Percentiles rank a stretch among this genome's conserved stretches.
Conservation (phyloP, 768 basidiomycete species). For the Macrolepiota albuminosa region DNA sequence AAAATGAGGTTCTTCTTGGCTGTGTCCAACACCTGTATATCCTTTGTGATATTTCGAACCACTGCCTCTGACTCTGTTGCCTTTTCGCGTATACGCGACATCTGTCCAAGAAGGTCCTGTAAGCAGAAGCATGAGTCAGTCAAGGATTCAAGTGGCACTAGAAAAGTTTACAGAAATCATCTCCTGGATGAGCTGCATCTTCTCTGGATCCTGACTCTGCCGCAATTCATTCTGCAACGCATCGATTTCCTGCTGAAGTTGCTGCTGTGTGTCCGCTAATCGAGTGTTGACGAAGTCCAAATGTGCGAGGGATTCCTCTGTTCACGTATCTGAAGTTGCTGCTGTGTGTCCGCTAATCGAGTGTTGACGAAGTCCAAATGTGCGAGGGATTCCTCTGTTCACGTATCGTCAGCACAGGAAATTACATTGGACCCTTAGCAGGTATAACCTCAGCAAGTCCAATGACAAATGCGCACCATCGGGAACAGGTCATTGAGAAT, state of each 20-base stretch:
- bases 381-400: slow-evolving; percentile 68
- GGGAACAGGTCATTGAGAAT: slow-evolving; percentile 69
- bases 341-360: slow-evolving; percentile 63
- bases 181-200: slow-evolving; percentile 90
- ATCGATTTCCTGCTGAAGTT: slow-evolving; percentile 70
- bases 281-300: slow-evolving; percentile 67
- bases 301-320: slow-evolving; percentile 74
- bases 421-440: not conserved
- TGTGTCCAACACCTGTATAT: slow-evolving; percentile 90
- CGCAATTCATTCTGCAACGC: slow-evolving; percentile 61
- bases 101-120: slow-evolving; percentile 91
- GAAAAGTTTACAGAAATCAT: slow-evolving; percentile 77
- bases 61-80: slow-evolving; percentile 96
- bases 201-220: slow-evolving; percentile 78
- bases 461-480: slow-evolving; percentile 47
- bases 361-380: slow-evolving; percentile 70
- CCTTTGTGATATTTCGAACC: slow-evolving; percentile 91
- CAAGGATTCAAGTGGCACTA: not conserved
- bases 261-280: slow-evolving; percentile 63
- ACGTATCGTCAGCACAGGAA: slow-evolving; percentile 14
- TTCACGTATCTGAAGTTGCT: slow-evolving; percentile 43
- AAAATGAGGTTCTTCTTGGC: slow-evolving; percentile 90
- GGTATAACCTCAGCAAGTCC: slow-evolving; percentile 8
- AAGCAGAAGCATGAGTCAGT: not conserved
- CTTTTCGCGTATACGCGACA: slow-evolving; percentile 94